Base-by-base conservation (phyloP, 2,329 filamentous ascomycete species). In the Pseudocercospora fijiensis region DNA sequence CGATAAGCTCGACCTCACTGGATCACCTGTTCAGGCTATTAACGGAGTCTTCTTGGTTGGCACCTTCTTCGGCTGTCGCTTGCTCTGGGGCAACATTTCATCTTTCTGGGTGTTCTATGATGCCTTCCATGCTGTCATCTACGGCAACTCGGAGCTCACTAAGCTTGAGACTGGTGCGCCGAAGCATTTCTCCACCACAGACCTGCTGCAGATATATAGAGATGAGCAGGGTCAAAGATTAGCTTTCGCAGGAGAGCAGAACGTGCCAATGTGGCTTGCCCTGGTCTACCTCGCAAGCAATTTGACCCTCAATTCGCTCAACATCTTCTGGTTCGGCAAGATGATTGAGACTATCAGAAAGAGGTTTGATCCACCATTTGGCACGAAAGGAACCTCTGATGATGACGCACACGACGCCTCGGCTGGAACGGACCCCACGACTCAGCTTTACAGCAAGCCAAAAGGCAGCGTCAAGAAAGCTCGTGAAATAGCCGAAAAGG, bases 241-340 rank as follows among this genome's bases (percentile, higher is more conserved):
- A 3, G 74, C 72, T 7, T 75, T 74, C 64, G 70, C 72, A 45
- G 67, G 68, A 24, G 62, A 61, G 8, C 60, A 65, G 9, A 69
- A 71, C 47, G 79, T 93, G 2, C 91, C 90, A 0, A 30, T 86
- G 1, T 94, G 90, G 90, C 81, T 95, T 22, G 87, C 85, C 1
- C 78, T 76, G 13, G 79, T 86, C 27, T 95, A 95, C 73, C 77
- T 92, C 6, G 82, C 82, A 9, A 87, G 86, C 73, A 95, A 95
- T 75, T 60, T 91, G 20, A 84, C 85, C 0, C 83, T 96, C 26
- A 94, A 92, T 73, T 82, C 84, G 11, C 80, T 96, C 58, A 96
- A 96, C 78, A 87, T 90, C 72, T 90, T 88, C 78, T 96, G 91
- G 91, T 95, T 94, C 75, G 82, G 86, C 73, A 92, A 91, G 84